These are phyloP conservation scores for Verbascum thapsus DNA, from an alignment of 257 asterid species.

Conservation along the genomic window DNA sequence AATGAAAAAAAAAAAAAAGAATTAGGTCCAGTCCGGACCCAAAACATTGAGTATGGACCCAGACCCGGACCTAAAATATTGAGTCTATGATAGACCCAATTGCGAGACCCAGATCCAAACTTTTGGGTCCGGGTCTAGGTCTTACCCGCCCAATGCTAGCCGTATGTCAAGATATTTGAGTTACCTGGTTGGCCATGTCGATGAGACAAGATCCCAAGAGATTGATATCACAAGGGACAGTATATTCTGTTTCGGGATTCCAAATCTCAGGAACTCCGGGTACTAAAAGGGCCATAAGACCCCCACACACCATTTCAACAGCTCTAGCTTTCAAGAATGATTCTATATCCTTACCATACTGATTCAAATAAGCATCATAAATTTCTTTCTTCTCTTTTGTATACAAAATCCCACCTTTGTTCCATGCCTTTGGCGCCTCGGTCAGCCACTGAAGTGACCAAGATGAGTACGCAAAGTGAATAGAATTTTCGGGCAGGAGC, in stretches of 20 bases:
- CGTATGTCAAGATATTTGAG: too few species aligned
- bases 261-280: constrained; percentile 29
- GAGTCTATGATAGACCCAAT: too few species aligned
- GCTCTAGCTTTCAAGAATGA: constrained; percentile 35
- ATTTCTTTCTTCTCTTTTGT: constrained; percentile 26
- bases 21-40: too few species aligned
- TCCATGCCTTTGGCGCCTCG: constrained; percentile 37
- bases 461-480: constrained; percentile 40
- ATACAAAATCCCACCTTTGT: constrained; percentile 31
- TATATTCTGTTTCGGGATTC: constrained; percentile 10
- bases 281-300: constrained; percentile 36
- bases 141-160: too few species aligned
- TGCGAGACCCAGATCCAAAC: too few species aligned
- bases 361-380: constrained; percentile 31
- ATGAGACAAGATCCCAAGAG: constrained; percentile 31
- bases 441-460: constrained; percentile 44
- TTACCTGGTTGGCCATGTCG: constrained; percentile 46
- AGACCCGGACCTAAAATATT: too few species aligned
- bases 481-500: constrained; percentile 31
- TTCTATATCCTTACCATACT: constrained; percentile 22
- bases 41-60: too few species aligned
- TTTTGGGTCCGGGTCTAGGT: too few species aligned
- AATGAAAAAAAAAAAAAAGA: too few species aligned
- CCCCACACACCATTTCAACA: constrained; percentile 35
- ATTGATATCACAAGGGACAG: neutral